These are phyloP conservation scores for Kluyveromyces sp. DNA, from an alignment of 1,139 yeast species.

Conservation along the genomic window DNA sequence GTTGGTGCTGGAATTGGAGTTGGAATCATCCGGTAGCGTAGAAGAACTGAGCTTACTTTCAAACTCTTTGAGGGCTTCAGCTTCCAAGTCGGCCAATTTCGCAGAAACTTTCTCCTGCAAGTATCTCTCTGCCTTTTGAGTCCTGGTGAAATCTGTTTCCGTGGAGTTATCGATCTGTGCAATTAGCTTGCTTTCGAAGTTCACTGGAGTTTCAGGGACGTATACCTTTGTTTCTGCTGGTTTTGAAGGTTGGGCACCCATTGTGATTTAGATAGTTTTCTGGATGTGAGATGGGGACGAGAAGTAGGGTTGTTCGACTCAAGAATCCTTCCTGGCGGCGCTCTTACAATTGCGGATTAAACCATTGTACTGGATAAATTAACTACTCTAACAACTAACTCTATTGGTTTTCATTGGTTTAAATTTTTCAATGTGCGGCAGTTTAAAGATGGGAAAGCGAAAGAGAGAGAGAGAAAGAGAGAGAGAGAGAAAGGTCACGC, in stretches of 20 bases:
- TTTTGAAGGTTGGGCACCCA: constrained; percentile 6
- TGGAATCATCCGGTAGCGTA: constrained; percentile 32
- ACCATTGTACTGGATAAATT: neutral
- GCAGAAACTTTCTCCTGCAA: constrained; percentile 69
- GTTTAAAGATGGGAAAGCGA: neutral
- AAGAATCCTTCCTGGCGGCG: no score
- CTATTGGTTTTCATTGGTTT: neutral
- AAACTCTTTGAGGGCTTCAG: constrained; percentile 49
- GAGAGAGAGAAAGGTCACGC: no score
- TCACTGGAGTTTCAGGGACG: constrained; percentile 67
- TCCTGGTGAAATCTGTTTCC: constrained; percentile 77
- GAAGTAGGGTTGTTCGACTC: neutral
- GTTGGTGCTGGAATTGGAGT: constrained; percentile 24
- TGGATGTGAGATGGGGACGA: neutral
- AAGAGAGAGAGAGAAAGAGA: neutral
- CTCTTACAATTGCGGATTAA: neutral
- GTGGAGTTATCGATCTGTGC: constrained; percentile 63
- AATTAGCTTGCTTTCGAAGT: constrained; percentile 61
- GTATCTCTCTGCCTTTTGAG: constrained; percentile 69
- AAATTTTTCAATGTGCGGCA: neutral
- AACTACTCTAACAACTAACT: neutral
- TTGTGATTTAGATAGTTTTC: neutral
- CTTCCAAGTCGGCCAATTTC: constrained; percentile 56
- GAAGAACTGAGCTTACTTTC: constrained; percentile 44
- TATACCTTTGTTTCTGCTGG: constrained; percentile 53